Conservation (phyloP, 495 filamentous ascomycete genomes). For the Tirmania nivea region DNA sequence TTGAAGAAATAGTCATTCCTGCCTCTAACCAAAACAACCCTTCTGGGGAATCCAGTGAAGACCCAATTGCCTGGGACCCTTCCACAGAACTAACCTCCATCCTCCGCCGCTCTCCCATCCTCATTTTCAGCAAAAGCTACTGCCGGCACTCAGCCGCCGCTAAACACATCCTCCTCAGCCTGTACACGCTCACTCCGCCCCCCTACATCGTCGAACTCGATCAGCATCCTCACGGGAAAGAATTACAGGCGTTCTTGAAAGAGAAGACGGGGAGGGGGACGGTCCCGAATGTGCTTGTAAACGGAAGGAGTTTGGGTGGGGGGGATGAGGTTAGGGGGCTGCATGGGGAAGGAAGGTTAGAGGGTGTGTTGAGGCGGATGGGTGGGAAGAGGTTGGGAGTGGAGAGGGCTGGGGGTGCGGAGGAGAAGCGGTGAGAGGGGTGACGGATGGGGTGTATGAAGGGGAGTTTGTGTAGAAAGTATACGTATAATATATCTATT, state of each 20-base stretch:
- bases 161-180: slow-evolving; percentile 58
- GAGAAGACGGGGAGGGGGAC: slow-evolving; percentile 60
- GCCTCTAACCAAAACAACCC: not conserved
- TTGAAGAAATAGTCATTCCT: slow-evolving; percentile 2
- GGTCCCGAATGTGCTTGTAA: slow-evolving; percentile 79
- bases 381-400: slow-evolving; percentile 43
- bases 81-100: slow-evolving; percentile 10
- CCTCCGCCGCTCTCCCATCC: slow-evolving; percentile 31
- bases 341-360: slow-evolving; percentile 43
- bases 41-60: not conserved
- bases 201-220: slow-evolving; percentile 88
- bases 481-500: too few relatives aligned
- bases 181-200: slow-evolving; percentile 58
- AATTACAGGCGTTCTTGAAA: slow-evolving; percentile 45
- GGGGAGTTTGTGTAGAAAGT: too few relatives aligned
- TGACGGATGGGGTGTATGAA: too few relatives aligned
- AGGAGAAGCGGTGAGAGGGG: too few relatives aligned
- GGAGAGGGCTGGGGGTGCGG: slow-evolving; percentile 20
- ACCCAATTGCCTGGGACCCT: not conserved
- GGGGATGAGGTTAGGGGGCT: slow-evolving; percentile 65
- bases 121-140: slow-evolving; percentile 89
- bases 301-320: slow-evolving; percentile 74
- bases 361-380: slow-evolving; percentile 47
- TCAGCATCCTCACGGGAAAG: slow-evolving; percentile 45
- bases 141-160: slow-evolving; percentile 68